These are phyloP conservation scores for Wickerhamiella shivajii DNA, from an alignment of 805 yeast species.

Conservation along the genomic window DNA sequence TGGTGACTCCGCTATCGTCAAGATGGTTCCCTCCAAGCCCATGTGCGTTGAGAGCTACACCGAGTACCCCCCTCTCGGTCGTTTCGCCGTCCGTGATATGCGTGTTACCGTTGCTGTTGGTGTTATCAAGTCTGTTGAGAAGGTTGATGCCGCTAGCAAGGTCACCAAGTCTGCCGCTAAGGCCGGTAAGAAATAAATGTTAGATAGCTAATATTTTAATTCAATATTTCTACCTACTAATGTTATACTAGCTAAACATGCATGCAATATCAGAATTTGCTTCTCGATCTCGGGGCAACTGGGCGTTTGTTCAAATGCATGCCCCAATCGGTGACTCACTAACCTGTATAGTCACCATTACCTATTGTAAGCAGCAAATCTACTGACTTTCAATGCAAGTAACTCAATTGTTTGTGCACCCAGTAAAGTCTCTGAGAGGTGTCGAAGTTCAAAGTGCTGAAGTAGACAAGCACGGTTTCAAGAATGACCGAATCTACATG, in stretches of 20 bases:
- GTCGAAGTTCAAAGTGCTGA: conserved; percentile 17
- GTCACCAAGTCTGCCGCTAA: conserved; percentile 91
- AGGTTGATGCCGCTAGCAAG: conserved; percentile 66
- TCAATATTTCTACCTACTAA: not conserved
- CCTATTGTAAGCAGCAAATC: too few relatives aligned
- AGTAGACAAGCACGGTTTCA: conserved; percentile 22
- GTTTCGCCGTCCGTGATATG: conserved; percentile 99
- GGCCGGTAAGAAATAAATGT: conserved; percentile 57
- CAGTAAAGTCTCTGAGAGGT: conserved; percentile 25
- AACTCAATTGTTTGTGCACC: conserved; percentile 16
- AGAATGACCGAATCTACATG: conserved; percentile 23
- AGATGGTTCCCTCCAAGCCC: conserved; percentile 77
- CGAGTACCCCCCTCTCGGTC: conserved; percentile 94
- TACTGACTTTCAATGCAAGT: conserved; percentile 12
- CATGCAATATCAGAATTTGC: too few relatives aligned
- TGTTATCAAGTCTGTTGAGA: conserved; percentile 91
- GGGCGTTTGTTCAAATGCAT: too few relatives aligned
- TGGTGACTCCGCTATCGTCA: conserved; percentile 92
- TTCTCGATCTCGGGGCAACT: too few relatives aligned
- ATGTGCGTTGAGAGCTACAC: conserved; percentile 90
- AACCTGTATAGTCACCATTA: too few relatives aligned
- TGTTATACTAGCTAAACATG: too few relatives aligned
- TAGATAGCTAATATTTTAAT: conserved; percentile 2
- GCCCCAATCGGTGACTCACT: too few relatives aligned
- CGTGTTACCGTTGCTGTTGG: conserved; percentile 99